Conservation (phyloP, 2,329 filamentous ascomycete species). For the Phaeosphaeria sp. region DNA sequence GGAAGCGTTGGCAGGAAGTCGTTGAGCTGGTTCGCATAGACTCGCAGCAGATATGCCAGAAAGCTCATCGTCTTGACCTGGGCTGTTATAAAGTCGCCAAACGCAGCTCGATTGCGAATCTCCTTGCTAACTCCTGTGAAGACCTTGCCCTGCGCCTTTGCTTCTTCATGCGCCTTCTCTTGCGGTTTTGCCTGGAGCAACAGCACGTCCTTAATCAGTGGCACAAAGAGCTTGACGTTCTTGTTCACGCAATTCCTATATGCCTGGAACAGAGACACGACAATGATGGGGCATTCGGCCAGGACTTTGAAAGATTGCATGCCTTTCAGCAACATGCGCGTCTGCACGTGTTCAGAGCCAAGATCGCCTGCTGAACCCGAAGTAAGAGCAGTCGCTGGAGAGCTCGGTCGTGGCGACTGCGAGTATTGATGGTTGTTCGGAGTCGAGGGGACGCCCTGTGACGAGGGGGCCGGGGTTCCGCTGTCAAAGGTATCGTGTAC, state of each 20-base stretch:
- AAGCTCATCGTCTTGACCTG: conserved; percentile 99
- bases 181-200: conserved; percentile 91
- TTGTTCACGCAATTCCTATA: conserved; percentile 79
- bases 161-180: conserved; percentile 87
- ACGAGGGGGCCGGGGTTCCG: conserved; percentile 62
- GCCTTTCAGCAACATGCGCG: conserved; percentile 81
- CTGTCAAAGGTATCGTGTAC: conserved; percentile 96
- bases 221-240: conserved; percentile 92
- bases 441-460: conserved; percentile 67
- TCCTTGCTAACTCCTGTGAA: conserved; percentile 93
- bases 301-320: conserved; percentile 99
- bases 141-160: conserved; percentile 76
- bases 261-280: conserved; percentile 96
- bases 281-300: conserved; percentile 97
- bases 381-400: conserved; percentile 82
- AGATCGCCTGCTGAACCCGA: conserved; percentile 75
- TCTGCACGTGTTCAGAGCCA: conserved; percentile 81
- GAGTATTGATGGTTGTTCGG: conserved; percentile 69
- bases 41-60: conserved; percentile 86
- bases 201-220: conserved; percentile 89
- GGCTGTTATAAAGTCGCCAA: conserved; percentile 96
- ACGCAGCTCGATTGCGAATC: conserved; percentile 91
- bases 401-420: conserved; percentile 87
- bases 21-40: conserved; percentile 83
- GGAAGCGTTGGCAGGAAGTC: conserved; percentile 89